These are phyloP conservation scores for Diversispora eburnea DNA, from an alignment of 192 early-diverging fungal species.

Conservation along the genomic window DNA sequence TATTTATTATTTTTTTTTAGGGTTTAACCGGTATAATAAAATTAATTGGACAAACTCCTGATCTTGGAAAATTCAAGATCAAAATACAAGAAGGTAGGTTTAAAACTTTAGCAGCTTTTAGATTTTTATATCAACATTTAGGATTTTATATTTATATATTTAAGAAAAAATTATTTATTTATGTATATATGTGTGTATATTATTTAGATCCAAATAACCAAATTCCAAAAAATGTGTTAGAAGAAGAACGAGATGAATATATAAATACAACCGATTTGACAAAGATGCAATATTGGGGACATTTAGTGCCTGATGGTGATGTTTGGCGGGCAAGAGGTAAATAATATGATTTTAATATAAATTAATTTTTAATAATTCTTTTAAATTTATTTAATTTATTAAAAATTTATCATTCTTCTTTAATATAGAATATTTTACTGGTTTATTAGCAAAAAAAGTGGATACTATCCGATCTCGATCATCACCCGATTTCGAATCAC, in stretches of 20 bases:
- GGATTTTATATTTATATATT: no score
- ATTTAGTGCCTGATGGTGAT: conserved; percentile 34
- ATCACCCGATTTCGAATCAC: background rate
- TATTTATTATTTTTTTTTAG: background rate
- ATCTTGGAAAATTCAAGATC: conserved; percentile 72
- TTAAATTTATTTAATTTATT: background rate
- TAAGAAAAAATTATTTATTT: no score
- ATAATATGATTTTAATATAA: background rate
- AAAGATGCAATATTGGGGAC: conserved; percentile 40
- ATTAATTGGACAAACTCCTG: conserved; percentile 56
- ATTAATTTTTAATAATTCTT: background rate
- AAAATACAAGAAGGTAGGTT: conserved; percentile 53
- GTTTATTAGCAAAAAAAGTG: background rate
- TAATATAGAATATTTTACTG: background rate
- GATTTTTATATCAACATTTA: no score
- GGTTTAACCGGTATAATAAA: conserved; percentile 36
- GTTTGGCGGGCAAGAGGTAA: conserved; percentile 64
- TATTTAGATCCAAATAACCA: conserved; percentile 12
- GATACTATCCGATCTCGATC: background rate
- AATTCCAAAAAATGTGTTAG: background rate
- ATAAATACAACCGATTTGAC: conserved; percentile 26
- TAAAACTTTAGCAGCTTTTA: no score
- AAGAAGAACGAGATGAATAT: background rate
- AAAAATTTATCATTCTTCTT: no score
- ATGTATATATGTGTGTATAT: no score